These are phyloP conservation scores for Polyporus tsugae DNA, from an alignment of 1,284 basidiomycete species.

Conservation along the genomic window DNA sequence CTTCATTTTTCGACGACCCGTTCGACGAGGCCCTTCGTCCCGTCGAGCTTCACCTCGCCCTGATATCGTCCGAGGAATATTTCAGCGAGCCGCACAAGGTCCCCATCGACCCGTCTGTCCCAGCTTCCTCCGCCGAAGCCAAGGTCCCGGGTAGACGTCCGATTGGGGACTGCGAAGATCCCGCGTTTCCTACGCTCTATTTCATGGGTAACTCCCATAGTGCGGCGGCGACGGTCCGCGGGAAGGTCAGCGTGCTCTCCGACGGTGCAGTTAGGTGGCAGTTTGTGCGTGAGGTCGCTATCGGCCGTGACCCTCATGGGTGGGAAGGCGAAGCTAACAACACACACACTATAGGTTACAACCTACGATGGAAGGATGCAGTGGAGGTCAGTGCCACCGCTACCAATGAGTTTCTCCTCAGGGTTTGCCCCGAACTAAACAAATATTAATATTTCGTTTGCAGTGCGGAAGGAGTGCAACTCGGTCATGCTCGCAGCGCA, in stretches of 20 bases:
- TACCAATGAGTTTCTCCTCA: neutral
- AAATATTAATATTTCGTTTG: neutral
- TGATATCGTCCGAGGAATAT: conserved; percentile 47
- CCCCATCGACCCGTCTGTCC: conserved; percentile 16
- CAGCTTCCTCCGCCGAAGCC: neutral
- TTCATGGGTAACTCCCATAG: conserved; percentile 59
- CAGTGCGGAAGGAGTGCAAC: conserved; percentile 68
- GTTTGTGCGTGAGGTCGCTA: conserved; percentile 57
- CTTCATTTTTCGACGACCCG: conserved; percentile 62
- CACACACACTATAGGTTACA: conserved; percentile 27
- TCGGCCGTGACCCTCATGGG: neutral
- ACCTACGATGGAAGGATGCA: conserved; percentile 39
- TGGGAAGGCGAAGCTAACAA: neutral
- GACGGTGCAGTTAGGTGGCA: conserved; percentile 68
- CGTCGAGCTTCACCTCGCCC: conserved; percentile 61
- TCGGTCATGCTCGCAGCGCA: conserved; percentile 68
- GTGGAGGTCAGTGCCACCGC: conserved; percentile 32
- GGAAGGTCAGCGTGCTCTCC: conserved; percentile 60
- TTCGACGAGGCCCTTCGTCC: conserved; percentile 72
- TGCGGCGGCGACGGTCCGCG: conserved; percentile 55
- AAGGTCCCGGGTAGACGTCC: neutral
- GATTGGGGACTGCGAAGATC: conserved; percentile 35
- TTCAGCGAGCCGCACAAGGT: conserved; percentile 26
- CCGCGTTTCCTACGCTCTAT: conserved; percentile 56
- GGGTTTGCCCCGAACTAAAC: neutral